Evolutionary conservation across 2,329 filamentous ascomycete genomes (phyloP).

Genomic region (Bipolaris victoriae): DNA sequence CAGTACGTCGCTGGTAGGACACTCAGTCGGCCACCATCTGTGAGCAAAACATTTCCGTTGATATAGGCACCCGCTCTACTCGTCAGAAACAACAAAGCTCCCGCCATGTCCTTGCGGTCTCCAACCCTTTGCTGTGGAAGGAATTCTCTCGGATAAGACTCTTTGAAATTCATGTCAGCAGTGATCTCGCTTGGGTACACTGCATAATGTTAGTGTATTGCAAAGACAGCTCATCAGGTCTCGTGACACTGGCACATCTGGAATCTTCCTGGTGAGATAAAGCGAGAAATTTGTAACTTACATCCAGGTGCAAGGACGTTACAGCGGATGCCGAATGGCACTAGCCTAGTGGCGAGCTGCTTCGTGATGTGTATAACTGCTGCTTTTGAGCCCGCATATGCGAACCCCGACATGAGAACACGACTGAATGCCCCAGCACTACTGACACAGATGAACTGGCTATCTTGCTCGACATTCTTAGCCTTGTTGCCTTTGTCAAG

Average conservation of each 20-base stretch:
- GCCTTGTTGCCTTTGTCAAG: constrained; percentile 49
- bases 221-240: no score
- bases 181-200: constrained; percentile 26
- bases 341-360: constrained; percentile 52
- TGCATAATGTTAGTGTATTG: constrained; percentile 1
- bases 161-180: background rate
- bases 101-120: constrained; percentile 51
- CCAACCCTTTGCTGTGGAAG: constrained; percentile 45
- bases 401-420: constrained; percentile 22
- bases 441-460: constrained; percentile 6
- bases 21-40: constrained; percentile 22
- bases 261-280: background rate
- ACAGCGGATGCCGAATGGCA: constrained; percentile 52
- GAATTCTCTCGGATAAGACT: constrained; percentile 8
- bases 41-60: constrained; percentile 27
- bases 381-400: constrained; percentile 47
- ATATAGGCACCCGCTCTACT: constrained; percentile 51
- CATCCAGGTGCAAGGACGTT: constrained; percentile 58
- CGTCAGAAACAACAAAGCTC: constrained; percentile 52
- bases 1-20: constrained; percentile 23
- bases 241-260: background rate
- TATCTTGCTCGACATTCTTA: constrained; percentile 11
- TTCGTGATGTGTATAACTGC: constrained; percentile 52
- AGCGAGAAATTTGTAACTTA: background rate
- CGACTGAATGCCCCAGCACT: constrained; percentile 20